These are phyloP conservation scores for Dioszegia crocea DNA, from an alignment of 768 basidiomycete species.

Conservation along the genomic window DNA sequence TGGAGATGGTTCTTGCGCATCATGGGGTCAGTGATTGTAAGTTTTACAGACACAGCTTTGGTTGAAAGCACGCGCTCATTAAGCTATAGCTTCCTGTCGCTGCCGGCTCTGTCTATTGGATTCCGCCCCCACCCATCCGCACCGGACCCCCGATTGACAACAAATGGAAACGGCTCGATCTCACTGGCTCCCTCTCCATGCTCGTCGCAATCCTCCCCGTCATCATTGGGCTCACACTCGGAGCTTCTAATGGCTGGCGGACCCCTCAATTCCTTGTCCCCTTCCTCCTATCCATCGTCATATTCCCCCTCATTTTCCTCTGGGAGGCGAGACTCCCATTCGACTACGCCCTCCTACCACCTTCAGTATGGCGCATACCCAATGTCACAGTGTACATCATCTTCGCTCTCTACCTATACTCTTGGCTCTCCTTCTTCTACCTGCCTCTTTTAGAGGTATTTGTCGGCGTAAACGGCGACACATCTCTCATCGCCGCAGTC, in stretches of 20 bases:
- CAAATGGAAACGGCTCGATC: slow-evolving; percentile 17
- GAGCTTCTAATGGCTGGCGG: slow-evolving; percentile 34
- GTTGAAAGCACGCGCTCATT: no score
- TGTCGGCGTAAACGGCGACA: slow-evolving; percentile 16
- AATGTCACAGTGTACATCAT: slow-evolving; percentile 32
- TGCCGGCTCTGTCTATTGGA: slow-evolving; percentile 6
- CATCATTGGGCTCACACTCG: slow-evolving; percentile 35
- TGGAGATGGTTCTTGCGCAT: slow-evolving; percentile 38
- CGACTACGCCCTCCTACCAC: slow-evolving; percentile 25
- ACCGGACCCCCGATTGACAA: neutral
- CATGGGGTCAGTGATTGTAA: slow-evolving; percentile 1
- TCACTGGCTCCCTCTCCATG: slow-evolving; percentile 28
- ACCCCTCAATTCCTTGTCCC: slow-evolving; percentile 25
- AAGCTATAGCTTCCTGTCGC: slow-evolving; percentile 10
- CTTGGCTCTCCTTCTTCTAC: slow-evolving; percentile 32
- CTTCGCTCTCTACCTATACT: slow-evolving; percentile 38
- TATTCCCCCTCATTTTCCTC: slow-evolving; percentile 30
- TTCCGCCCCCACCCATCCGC: slow-evolving; percentile 21
- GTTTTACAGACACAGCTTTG: neutral
- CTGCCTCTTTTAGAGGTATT: slow-evolving; percentile 30
- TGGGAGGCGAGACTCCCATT: slow-evolving; percentile 21
- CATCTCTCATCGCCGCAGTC: slow-evolving; percentile 36
- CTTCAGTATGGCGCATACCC: slow-evolving; percentile 26
- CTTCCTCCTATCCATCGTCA: slow-evolving; percentile 17
- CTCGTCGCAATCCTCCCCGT: slow-evolving; percentile 22